These are phyloP conservation scores for Verbena officinalis DNA, from an alignment of 257 asterid genomes.

Conservation along the genomic window DNA sequence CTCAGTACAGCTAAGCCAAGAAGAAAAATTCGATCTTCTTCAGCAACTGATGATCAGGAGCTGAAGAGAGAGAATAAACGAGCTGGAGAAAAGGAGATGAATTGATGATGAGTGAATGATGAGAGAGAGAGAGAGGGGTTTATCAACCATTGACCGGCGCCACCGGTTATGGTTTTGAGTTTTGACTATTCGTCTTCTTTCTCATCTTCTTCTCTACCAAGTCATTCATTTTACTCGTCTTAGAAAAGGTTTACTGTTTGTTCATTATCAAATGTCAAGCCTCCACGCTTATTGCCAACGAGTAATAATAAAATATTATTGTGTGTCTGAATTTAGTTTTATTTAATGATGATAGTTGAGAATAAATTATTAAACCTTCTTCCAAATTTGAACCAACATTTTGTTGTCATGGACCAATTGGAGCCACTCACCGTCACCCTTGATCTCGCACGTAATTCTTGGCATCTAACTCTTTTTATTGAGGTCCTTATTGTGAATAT, in stretches of 20 bases:
- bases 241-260: neutral
- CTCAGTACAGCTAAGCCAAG: too few species aligned
- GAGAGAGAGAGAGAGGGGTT: slow-evolving; percentile 20
- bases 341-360: too few species aligned
- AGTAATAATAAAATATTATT: too few species aligned
- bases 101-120: slow-evolving; percentile 37
- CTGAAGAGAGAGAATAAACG: slow-evolving; percentile 17
- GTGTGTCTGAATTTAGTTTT: too few species aligned
- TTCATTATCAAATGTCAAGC: neutral
- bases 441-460: too few species aligned
- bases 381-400: too few species aligned
- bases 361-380: too few species aligned
- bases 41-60: slow-evolving; percentile 3
- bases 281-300: neutral
- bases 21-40: slow-evolving; percentile 24
- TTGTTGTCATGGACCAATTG: too few species aligned
- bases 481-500: too few species aligned
- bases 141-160: slow-evolving; percentile 45
- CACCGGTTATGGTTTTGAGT: slow-evolving; percentile 42
- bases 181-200: slow-evolving; percentile 37
- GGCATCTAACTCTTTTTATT: too few species aligned
- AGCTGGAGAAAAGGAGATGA: neutral
- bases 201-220: neutral
- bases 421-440: too few species aligned
- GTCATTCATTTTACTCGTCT: slow-evolving; percentile 33